Evolutionary conservation across 2,329 filamentous ascomycete species (phyloP).

Genomic region (Ophiostoma ulmi): DNA sequence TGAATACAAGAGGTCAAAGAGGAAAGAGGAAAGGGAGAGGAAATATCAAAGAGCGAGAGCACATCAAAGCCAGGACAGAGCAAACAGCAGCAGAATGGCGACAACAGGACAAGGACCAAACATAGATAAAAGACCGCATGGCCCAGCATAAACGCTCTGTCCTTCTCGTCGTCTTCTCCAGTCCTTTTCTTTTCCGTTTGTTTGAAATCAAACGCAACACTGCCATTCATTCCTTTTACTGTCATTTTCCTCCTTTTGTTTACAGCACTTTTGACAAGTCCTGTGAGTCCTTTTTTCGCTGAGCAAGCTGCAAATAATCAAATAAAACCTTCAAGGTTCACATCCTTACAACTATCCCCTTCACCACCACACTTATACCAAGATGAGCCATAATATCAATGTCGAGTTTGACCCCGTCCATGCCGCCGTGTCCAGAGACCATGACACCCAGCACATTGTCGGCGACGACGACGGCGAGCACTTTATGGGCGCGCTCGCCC

Average conservation of each 20-base stretch:
- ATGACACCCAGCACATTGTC: conserved; percentile 19
- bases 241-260: not conserved
- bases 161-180: not conserved
- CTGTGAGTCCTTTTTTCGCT: too few relatives aligned
- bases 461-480: conserved; percentile 22
- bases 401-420: conserved; percentile 21
- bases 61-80: not conserved
- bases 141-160: not conserved
- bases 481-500: conserved; percentile 20
- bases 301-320: too few relatives aligned
- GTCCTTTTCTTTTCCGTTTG: not conserved
- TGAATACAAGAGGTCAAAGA: not conserved
- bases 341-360: not conserved
- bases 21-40: too few relatives aligned
- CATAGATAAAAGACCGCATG: not conserved
- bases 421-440: not conserved
- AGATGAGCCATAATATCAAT: not conserved
- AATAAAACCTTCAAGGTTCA: too few relatives aligned
- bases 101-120: conserved; percentile 1
- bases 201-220: not conserved
- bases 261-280: not conserved
- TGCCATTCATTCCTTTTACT: not conserved
- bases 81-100: not conserved
- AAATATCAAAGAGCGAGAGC: not conserved
- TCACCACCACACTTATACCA: not conserved